Conservation (phyloP, 805 yeast genomes). For the Saccharomycopsis babjevae region DNA sequence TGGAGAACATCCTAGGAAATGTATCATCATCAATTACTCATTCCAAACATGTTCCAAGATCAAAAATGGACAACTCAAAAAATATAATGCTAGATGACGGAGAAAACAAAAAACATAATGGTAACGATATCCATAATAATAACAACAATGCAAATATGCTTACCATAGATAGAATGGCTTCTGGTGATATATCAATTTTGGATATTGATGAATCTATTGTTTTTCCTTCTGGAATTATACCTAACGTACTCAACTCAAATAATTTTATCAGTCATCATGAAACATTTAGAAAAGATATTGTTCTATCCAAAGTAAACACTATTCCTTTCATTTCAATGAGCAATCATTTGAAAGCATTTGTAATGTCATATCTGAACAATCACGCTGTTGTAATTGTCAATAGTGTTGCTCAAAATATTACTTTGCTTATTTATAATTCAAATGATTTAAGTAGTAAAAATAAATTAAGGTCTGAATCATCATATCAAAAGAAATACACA, state of each 20-base stretch:
- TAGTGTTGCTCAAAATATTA: conserved; percentile 30
- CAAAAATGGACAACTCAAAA: neutral
- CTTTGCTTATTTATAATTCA: conserved; percentile 40
- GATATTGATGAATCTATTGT: conserved; percentile 18
- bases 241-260: neutral
- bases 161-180: conserved; percentile 37
- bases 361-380: conserved; percentile 37
- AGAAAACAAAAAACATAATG: neutral
- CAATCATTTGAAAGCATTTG: conserved; percentile 27
- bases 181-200: conserved; percentile 27
- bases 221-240: neutral
- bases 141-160: conserved; percentile 19
- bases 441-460: neutral
- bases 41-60: neutral
- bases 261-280: neutral
- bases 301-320: conserved; percentile 49
- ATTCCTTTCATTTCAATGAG: conserved; percentile 27
- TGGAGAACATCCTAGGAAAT: neutral
- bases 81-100: neutral
- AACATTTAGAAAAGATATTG: conserved; percentile 48
- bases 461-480: conserved; percentile 1
- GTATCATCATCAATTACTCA: neutral
- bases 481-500: conserved; percentile 26
- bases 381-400: conserved; percentile 56
- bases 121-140: neutral